phyloP scores from a whole-genome alignment of 139 green algal genomes.

The Gonium pectorale region DNA sequence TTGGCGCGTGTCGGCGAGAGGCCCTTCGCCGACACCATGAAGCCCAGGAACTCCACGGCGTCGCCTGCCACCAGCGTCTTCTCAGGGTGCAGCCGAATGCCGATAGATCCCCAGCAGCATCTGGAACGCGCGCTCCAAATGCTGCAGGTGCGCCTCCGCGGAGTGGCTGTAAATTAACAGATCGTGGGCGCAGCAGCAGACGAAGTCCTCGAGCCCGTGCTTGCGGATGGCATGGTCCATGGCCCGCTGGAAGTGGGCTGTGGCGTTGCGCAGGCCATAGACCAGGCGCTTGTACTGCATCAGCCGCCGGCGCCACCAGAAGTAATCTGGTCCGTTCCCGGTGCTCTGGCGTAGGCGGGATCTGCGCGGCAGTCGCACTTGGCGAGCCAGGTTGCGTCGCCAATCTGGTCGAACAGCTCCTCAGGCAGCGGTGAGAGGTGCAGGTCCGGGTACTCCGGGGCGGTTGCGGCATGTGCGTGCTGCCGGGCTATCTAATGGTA shows the following conservation, averaged over 20 bases:
- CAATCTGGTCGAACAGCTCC: conserved; percentile 40
- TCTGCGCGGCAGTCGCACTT: conserved; percentile 49
- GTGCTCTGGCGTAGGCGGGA: conserved; percentile 14
- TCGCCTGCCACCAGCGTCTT: conserved; percentile 41
- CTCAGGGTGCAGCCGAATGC: conserved; percentile 26
- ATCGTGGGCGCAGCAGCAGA: conserved; percentile 46
- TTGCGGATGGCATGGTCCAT: conserved; percentile 25
- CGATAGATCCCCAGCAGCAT: conserved; percentile 13
- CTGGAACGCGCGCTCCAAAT: conserved; percentile 3
- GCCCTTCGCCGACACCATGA: conserved; percentile 24
- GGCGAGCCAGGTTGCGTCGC: conserved; percentile 31
- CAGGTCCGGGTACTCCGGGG: conserved; percentile 16
- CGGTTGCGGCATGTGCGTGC: too few relatives aligned
- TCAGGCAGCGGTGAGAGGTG: conserved; percentile 44
- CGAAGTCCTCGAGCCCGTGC: conserved; percentile 8
- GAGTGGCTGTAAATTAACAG: conserved; percentile 5
- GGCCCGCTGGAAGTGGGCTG: conserved; percentile 25
- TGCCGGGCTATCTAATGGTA: too few relatives aligned
- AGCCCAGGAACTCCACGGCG: conserved; percentile 51
- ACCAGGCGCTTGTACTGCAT: conserved; percentile 26
- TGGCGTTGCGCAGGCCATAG: conserved; percentile 46
- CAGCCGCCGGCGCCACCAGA: conserved; percentile 8
- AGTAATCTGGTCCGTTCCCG: conserved; percentile 3
- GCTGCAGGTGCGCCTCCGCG: conserved; percentile 25
- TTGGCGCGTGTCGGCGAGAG: background rate